Percentiles rank a stretch among this genome's conserved stretches.
Evolutionary conservation across 2,329 filamentous ascomycete species (phyloP).

Genomic region (Xylaria hypoxylon): DNA sequence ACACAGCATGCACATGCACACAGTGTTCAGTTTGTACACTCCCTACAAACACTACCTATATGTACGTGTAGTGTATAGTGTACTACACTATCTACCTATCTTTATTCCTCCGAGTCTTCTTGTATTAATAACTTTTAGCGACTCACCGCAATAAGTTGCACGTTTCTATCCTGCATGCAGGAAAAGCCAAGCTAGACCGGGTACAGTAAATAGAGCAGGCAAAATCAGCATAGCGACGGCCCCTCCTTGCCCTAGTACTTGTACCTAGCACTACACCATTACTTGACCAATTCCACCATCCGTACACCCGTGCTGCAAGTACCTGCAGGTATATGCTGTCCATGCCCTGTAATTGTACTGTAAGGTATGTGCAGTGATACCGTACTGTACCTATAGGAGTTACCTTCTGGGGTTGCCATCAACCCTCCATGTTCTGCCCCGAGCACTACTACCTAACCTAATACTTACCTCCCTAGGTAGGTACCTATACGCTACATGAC

Average conservation of each 20-base stretch:
- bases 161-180: conserved; percentile 24
- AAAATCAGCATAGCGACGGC: conserved; percentile 10
- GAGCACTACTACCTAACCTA: conserved; percentile 9
- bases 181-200: conserved; percentile 11
- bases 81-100: not conserved
- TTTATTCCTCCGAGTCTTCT: not conserved
- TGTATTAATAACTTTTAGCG: conserved; percentile 15
- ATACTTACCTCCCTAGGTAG: not conserved
- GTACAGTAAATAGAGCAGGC: conserved; percentile 1
- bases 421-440: not conserved
- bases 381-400: conserved; percentile 10
- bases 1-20: not conserved
- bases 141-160: conserved; percentile 34
- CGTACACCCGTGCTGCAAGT: conserved; percentile 10
- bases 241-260: conserved; percentile 6
- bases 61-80: no score
- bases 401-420: conserved; percentile 17
- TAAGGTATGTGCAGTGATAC: not conserved
- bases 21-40: not conserved
- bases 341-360: no score
- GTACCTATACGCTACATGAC: no score
- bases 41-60: no score
- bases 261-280: conserved; percentile 24
- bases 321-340: conserved; percentile 11
- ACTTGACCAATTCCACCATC: conserved; percentile 6